Percentiles rank a stretch among this genome's conserved stretches.
These are phyloP conservation scores for Curvularia sp. DNA, from an alignment of 2,329 filamentous ascomycete species.

Conservation along the genomic window DNA sequence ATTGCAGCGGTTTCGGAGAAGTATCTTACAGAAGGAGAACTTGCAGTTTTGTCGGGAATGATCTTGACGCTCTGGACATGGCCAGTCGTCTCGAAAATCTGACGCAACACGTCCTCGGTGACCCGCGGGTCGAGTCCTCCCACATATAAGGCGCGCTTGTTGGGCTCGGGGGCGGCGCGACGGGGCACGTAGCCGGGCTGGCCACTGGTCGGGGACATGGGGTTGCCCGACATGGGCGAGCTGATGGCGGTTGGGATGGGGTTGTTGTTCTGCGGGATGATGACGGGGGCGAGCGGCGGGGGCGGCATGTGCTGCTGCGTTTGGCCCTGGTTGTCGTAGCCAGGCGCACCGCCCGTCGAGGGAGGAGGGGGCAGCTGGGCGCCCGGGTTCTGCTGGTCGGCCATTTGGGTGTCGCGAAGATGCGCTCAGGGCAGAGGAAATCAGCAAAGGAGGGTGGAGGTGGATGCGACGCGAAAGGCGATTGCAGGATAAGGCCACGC, in stretches of 20 bases:
- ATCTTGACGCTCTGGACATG: conserved; percentile 99
- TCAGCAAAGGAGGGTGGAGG: conserved; percentile 19
- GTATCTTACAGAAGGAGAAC: conserved; percentile 53
- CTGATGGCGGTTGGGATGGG: conserved; percentile 92
- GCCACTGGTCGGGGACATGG: conserved; percentile 85
- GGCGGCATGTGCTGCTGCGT: conserved; percentile 83
- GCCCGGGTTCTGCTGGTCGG: conserved; percentile 71
- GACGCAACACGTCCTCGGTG: conserved; percentile 92
- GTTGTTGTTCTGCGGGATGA: conserved; percentile 95
- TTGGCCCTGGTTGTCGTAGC: conserved; percentile 74
- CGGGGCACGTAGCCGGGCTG: conserved; percentile 74
- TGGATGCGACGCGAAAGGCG: conserved; percentile 17
- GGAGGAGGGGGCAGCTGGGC: conserved; percentile 75
- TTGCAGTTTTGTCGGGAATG: conserved; percentile 98
- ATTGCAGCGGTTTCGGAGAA: conserved; percentile 19
- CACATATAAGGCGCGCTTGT: conserved; percentile 96
- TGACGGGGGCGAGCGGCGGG: conserved; percentile 80
- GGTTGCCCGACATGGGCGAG: conserved; percentile 78
- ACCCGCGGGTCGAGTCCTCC: conserved; percentile 94
- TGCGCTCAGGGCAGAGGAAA: conserved; percentile 16
- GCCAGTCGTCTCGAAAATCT: conserved; percentile 98
- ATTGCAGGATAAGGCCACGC: conserved; percentile 25
- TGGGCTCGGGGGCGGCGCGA: conserved; percentile 93
- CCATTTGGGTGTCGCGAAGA: conserved; percentile 64
- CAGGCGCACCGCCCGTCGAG: conserved; percentile 73